These are phyloP conservation scores for Mortierella antarctica DNA, from an alignment of 192 early-diverging fungal species.

Conservation along the genomic window DNA sequence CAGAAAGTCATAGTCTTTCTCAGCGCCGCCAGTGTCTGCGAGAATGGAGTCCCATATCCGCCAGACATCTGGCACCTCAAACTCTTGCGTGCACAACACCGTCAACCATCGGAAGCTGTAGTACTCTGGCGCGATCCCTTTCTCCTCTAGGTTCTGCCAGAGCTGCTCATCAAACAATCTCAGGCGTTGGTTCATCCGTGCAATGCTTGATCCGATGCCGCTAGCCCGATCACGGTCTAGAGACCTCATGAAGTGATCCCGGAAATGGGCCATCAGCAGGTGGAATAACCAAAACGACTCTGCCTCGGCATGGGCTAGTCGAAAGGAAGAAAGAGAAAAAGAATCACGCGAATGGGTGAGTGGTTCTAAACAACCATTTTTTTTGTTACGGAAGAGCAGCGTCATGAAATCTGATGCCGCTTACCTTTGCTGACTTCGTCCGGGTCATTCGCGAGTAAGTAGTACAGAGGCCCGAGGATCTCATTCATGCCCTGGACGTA, in stretches of 20 bases:
- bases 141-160: slow-evolving; percentile 70
- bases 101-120: slow-evolving; percentile 89
- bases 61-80: slow-evolving; percentile 80
- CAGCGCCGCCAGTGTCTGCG: slow-evolving; percentile 66
- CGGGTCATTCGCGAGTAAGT: slow-evolving; percentile 72
- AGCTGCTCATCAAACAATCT: slow-evolving; percentile 66
- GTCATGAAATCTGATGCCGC: background rate
- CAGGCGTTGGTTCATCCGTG: slow-evolving; percentile 65
- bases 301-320: slow-evolving; percentile 77
- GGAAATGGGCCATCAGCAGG: slow-evolving; percentile 72
- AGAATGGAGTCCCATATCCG: slow-evolving; percentile 84
- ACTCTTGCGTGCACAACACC: slow-evolving; percentile 80
- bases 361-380: background rate
- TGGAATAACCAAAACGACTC: slow-evolving; percentile 84
- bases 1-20: slow-evolving; percentile 66
- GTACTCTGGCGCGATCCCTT: slow-evolving; percentile 75
- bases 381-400: slow-evolving; percentile 1
- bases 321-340: background rate
- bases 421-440: slow-evolving; percentile 58
- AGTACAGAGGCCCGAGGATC: slow-evolving; percentile 83
- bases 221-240: slow-evolving; percentile 69
- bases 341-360: background rate
- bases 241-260: slow-evolving; percentile 84
- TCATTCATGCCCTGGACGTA: slow-evolving; percentile 96
- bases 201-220: slow-evolving; percentile 72